Evolutionary conservation across 106 monocot genomes (phyloP).

Genomic region (Cymbidium sinense): DNA sequence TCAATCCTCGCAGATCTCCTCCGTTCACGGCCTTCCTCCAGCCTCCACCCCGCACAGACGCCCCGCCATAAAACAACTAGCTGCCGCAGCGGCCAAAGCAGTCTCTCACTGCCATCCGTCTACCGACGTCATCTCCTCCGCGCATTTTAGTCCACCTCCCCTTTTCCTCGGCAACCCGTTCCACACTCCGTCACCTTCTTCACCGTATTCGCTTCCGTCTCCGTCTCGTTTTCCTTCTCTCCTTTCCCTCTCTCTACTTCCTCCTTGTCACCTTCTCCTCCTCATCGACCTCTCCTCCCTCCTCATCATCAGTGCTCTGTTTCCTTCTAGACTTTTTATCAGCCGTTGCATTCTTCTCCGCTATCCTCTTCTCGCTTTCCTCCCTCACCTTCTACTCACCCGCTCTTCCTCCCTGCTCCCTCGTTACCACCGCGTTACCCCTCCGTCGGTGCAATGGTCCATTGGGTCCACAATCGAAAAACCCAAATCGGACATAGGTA

Average conservation of each 20-base stretch:
- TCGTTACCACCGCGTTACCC: constrained; percentile 14
- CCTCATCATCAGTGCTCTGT: constrained; percentile 17
- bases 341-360: constrained; percentile 33
- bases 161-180: constrained; percentile 7
- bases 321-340: constrained; percentile 46
- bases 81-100: background rate
- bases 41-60: constrained; percentile 25
- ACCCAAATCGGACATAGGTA: constrained; percentile 11
- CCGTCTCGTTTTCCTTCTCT: constrained; percentile 43
- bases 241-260: constrained; percentile 32
- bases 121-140: background rate
- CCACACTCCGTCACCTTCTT: constrained; percentile 20
- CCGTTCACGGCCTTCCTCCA: constrained; percentile 8
- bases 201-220: constrained; percentile 50
- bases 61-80: constrained; percentile 11
- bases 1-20: constrained; percentile 1
- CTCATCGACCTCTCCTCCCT: constrained; percentile 13
- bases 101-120: constrained; percentile 1
- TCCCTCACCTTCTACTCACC: constrained; percentile 26
- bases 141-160: background rate
- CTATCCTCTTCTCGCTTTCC: constrained; percentile 27
- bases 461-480: constrained; percentile 33
- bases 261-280: constrained; percentile 22
- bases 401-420: constrained; percentile 26
- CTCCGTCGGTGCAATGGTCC: constrained; percentile 54